Base-by-base conservation (phyloP, 1,284 basidiomycete genomes). In the Apiotrichum siamense region DNA sequence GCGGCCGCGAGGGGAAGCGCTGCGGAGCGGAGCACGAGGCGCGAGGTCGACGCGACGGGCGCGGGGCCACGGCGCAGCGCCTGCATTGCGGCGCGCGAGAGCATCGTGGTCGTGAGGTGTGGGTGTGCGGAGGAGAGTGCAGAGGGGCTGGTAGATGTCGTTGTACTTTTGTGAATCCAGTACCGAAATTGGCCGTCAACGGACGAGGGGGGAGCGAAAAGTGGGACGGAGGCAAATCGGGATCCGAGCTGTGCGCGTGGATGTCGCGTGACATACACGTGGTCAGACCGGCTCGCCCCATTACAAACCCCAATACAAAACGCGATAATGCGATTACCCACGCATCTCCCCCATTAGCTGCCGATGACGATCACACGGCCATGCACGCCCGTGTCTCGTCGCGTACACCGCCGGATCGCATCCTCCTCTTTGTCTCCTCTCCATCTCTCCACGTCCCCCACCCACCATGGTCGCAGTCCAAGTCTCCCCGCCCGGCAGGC, bases 391-490 rank as follows among this genome's bases (percentile, higher is more conserved):
- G n/a, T n/a, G n/a, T n/a, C n/a, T n/a, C n/a, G n/a, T n/a, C n/a
- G 7, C 29, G 29, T 31, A 31, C 29, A 9, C 29, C 9, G 15
- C 9, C 29, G 7, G 29, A 7, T 31, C 10, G 33, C 23, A 38
- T 38, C 25, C 18, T 15, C 15, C 35, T 18, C 26, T 29, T 37
- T 26, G 18, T 49, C 46, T 33, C 23, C n/a, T 40, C 29, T 47
- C 40, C 27, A 31, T 41, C 27, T 25, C 15, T 31, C 26, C 13
- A 29, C 4, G 26, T 23, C 29, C 35, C 41, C 13, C 35, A 36
- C 17, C 39, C 40, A 60, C 42, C n/a, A 87, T 86, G 85, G 81
- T 83, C 48, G 68, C 77, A 13, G 62, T 88, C 41, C 82, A 78
- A 2, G 71, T 88, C 33, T 77, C 79, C 20, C 48, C 70, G 58